Evolutionary conservation across 1,284 basidiomycete species (phyloP).

Genomic region (Butyriboletus appendiculatus): DNA sequence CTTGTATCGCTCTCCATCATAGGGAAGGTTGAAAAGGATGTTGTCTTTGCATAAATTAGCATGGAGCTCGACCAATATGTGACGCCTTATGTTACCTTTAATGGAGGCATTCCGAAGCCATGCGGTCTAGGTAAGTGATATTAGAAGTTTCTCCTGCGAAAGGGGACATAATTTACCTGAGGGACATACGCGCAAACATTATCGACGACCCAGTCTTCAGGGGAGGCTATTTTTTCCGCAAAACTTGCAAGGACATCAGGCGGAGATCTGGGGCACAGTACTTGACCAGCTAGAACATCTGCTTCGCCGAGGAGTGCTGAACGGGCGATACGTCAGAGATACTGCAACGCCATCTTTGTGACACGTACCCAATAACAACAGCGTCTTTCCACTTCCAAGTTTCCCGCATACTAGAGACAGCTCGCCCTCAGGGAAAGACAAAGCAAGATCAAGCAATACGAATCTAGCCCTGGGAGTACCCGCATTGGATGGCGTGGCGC

Average conservation of each 20-base stretch:
- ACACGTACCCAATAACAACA: slow-evolving; percentile 65
- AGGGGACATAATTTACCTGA: slow-evolving; percentile 52
- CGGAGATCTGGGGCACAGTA: slow-evolving; percentile 81
- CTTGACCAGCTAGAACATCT: slow-evolving; percentile 79
- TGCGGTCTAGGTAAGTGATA: slow-evolving; percentile 43
- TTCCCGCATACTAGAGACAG: slow-evolving; percentile 85
- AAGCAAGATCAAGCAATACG: slow-evolving; percentile 74
- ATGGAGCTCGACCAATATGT: neutral
- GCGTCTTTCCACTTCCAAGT: slow-evolving; percentile 80
- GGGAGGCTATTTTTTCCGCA: slow-evolving; percentile 41
- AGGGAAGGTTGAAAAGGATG: slow-evolving; percentile 88
- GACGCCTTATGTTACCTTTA: slow-evolving; percentile 50
- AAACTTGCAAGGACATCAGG: slow-evolving; percentile 73
- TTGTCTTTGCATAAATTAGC: slow-evolving; percentile 59
- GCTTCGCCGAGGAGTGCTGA: slow-evolving; percentile 87
- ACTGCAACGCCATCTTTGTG: neutral
- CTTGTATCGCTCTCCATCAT: slow-evolving; percentile 72
- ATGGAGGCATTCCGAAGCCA: slow-evolving; percentile 95
- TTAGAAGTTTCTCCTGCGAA: neutral
- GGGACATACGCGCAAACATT: slow-evolving; percentile 90
- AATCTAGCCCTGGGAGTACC: slow-evolving; percentile 81
- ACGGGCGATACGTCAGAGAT: slow-evolving; percentile 15
- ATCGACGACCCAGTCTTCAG: slow-evolving; percentile 74
- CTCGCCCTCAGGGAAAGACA: slow-evolving; percentile 79
- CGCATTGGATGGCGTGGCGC: slow-evolving; percentile 53